Conservation (phyloP, 768 basidiomycete genomes). For the Boletus reticulatus region DNA sequence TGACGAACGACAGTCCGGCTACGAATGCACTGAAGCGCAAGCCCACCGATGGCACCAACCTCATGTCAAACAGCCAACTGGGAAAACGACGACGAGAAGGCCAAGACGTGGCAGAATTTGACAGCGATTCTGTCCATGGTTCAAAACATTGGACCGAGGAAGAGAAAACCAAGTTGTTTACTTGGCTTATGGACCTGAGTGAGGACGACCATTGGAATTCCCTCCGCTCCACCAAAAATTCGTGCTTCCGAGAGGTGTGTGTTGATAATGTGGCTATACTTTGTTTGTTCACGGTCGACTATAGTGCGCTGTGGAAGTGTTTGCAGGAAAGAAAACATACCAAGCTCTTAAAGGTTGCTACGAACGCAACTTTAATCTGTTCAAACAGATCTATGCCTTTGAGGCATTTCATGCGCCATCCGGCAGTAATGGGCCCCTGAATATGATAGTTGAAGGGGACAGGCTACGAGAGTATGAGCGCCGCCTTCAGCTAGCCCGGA, state of each 20-base stretch:
- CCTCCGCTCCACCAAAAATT: conserved; percentile 78
- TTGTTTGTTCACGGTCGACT: conserved; percentile 1
- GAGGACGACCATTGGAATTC: conserved; percentile 79
- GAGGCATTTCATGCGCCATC: conserved; percentile 45
- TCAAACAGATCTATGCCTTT: conserved; percentile 78
- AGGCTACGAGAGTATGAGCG: conserved; percentile 70
- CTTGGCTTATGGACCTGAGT: conserved; percentile 70
- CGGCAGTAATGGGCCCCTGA: conserved; percentile 37
- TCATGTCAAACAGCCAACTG: conserved; percentile 21
- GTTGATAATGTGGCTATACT: neutral
- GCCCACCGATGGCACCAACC: conserved; percentile 37
- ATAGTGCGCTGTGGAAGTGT: conserved; percentile 71
- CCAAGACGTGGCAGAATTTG: conserved; percentile 30
- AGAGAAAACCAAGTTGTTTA: conserved; percentile 75
- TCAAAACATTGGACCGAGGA: conserved; percentile 87
- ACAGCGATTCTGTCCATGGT: conserved; percentile 46
- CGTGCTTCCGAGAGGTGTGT: conserved; percentile 72
- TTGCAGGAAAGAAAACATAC: conserved; percentile 75
- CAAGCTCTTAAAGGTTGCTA: conserved; percentile 84
- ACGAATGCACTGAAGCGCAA: conserved; percentile 41
- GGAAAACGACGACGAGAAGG: conserved; percentile 32
- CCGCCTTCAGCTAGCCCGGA: conserved; percentile 63
- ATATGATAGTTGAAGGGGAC: conserved; percentile 53
- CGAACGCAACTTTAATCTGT: conserved; percentile 80
- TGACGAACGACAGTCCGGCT: conserved; percentile 24